Base-by-base conservation (phyloP, 1,284 basidiomycete species). In the Filobasidium uniguttulatum region DNA sequence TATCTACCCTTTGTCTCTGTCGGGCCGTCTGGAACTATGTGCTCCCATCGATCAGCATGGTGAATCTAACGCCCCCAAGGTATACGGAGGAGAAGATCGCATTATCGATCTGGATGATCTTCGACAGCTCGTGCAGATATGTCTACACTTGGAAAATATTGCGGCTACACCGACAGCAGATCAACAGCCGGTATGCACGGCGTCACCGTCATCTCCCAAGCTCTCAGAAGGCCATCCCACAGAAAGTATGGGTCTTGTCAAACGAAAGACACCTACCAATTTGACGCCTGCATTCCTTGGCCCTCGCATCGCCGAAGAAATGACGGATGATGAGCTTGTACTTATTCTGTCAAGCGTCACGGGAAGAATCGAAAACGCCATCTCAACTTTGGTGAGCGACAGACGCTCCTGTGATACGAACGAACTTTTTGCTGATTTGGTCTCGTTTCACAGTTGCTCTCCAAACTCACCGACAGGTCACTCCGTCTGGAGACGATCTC, bases 101-200 rank as follows among this genome's bases (percentile, higher is more conserved):
- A 80, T 85, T 62, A 81, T 81, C 56, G 68, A 72, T 49, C 77
- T 87, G 31, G 77, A 78, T 22, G 85, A 89, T 62, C 81, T 93
- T 61, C 78, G 79, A 46, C 77, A 84, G 55, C 71, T 98, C 38
- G 82, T 81, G 1, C 64, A 79, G 57, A 67, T 96, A 15, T 83
- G 83, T 59, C 71, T 94, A 30, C 80, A 90, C 9, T 74, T 94
- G 41, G 90, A 97, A 70, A 79, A 83, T 1, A 74, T 93, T 12
- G 78, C 84, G 7, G 77, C 81, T 5, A 72, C 72, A 0, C 76
- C 79, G 23, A 12, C 50, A 17, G 44, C 40, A 20, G 46, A 36
- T 8, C 40, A 48, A 20, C 31, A 34, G 2, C 49, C 48, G 45
- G 29, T 23, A 23, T 26, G 41, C 15, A 37, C 44, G 4, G 72